Conservation (phyloP, 2,329 filamentous ascomycete species). For the Pleomassaria siparia region DNA sequence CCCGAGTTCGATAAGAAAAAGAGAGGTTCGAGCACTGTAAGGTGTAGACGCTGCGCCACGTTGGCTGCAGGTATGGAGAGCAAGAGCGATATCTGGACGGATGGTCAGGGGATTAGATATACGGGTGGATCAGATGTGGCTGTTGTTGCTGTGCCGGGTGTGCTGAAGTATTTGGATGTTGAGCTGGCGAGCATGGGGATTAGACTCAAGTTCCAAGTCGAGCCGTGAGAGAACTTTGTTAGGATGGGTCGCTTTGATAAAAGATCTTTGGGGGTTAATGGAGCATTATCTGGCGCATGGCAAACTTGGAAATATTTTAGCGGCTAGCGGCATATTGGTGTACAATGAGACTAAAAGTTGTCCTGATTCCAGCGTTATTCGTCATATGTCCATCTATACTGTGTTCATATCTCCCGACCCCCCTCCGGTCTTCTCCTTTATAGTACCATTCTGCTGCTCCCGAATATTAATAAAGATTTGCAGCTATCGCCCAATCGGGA, state of each 20-base stretch:
- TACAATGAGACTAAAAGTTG: conserved; percentile 1
- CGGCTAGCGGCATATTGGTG: conserved; percentile 7
- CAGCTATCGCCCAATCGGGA: conserved; percentile 5
- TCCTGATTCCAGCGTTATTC: background rate
- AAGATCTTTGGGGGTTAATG: no score
- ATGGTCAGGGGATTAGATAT: conserved; percentile 81
- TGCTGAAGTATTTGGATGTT: conserved; percentile 89
- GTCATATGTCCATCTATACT: background rate
- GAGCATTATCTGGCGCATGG: conserved; percentile 11
- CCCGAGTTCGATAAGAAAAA: conserved; percentile 59
- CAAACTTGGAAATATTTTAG: conserved; percentile 1
- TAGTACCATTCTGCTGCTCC: no score
- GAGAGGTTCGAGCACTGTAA: conserved; percentile 65
- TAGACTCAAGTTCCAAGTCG: conserved; percentile 86
- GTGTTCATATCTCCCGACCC: background rate
- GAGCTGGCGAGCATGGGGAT: conserved; percentile 97
- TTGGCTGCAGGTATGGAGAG: conserved; percentile 51
- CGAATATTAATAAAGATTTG: no score
- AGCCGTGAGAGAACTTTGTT: conserved; percentile 39
- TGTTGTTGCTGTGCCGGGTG: conserved; percentile 87
- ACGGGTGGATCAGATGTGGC: conserved; percentile 89
- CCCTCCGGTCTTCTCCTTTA: no score
- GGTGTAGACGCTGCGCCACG: conserved; percentile 77
- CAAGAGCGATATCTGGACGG: conserved; percentile 81
- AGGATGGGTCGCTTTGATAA: no score